Evolutionary conservation across 1,284 basidiomycete species (phyloP), one percentile per base, ranked within the genome.

Genomic region (Crucibulum parvulum): DNA sequence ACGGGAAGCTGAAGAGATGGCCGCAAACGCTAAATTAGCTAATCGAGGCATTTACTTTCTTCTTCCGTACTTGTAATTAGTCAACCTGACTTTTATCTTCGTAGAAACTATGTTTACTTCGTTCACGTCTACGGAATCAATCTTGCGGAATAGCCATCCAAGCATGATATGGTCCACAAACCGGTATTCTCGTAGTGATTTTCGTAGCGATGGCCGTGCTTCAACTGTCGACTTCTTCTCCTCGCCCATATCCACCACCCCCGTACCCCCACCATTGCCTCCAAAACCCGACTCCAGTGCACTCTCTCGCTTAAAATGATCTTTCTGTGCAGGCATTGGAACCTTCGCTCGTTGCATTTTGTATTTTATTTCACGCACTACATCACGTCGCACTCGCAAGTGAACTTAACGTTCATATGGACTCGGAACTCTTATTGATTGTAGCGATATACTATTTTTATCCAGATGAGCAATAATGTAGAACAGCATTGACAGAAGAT

Each of bases 41-140:
- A 24, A 24, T 24, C 24, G 24, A 24, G 24, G 24, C 4, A 24
- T 24, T 24, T 53, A n/a, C 6, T 37, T 53, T n/a, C 37, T 53
- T n/a, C 37, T 37, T 11, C 34, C 36, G 7, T 15, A 7, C 31
- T 50, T 13, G 13, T 31, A 13, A 18, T 50, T 16, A 51, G 24
- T 4, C 24, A 24, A 24, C 24, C 24, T 59, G 18, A 43, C 41
- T 45, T 18, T 39, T 35, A 37, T 31, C 10, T 37, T 31, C 16
- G 11, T 50, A 70, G 72, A 69, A 11, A 72, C 71, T 10, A 59
- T 72, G 24, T 73, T 71, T 48, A 78, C 75, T 7, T 65, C 73
- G 34, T 78, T 78, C 62, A 81, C 79, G 3, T 74, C 76, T 0
- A 75, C 79, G 0, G 78, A 78, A 54, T 80, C 80, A 2, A 81